Base-by-base conservation (phyloP, 805 yeast species). In the Ascoidea rubescens region DNA sequence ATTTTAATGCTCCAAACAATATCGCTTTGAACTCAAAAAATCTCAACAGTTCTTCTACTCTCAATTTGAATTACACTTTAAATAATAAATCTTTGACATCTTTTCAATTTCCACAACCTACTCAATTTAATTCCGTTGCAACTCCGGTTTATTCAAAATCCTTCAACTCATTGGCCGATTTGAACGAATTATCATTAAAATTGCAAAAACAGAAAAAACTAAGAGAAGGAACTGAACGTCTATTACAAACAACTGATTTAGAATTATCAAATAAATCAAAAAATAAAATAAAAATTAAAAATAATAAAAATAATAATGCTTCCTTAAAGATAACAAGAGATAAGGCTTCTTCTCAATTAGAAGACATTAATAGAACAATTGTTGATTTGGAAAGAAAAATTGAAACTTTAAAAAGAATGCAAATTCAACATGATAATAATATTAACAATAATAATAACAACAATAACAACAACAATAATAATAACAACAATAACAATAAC, bases 191-290 rank as follows among this genome's bases (percentile, higher is more conserved):
- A 37, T 37, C 43, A 10, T 8, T 10, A 37, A 62, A 64, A 55
- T 57, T 68, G 47, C 66, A 65, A 53, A 59, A 64, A 16, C 71
- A 68, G 50, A 62, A 61, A 51, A 63, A 62, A 55, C 64, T 67
- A 50, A 60, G 64, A 31, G 69, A 67, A 44, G 69, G 70, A 5
- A 68, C 71, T 10, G 67, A 64, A 53, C 62, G 63, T 44, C 55
- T 67, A 60, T 59, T 68, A 28, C 64, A 62, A 46, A 69, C 63
- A 30, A 53, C 63, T 47, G 56, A 60, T 8, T 37, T 14, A 2
- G 31, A 47, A 30, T 10, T 30, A 16, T 10, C n/a, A 47, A 47
- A 12, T 28, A 48, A 51, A 28, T 52, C 50, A 45, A 46, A 33
- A 16, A 49, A 50, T 43, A 37, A 37, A 37, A 37, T 37, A 37